A percentile compares a stretch with the other conserved stretches of the same genome.
Conservation (phyloP, 768 basidiomycete genomes). For the Lactarius vividus region DNA sequence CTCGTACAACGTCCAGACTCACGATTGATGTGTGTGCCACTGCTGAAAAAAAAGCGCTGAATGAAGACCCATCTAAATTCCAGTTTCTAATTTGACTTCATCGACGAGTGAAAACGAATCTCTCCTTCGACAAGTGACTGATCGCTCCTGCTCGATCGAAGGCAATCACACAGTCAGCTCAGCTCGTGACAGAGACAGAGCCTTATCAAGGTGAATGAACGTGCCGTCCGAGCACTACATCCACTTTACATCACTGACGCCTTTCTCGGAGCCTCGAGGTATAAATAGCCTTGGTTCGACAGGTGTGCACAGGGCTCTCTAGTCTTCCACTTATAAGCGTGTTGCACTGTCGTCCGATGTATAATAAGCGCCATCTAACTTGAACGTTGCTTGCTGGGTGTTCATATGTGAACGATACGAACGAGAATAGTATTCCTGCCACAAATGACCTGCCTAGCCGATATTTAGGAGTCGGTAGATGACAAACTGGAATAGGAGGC, state of each 20-base stretch:
- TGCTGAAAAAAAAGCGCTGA: no score
- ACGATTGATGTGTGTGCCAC: no score
- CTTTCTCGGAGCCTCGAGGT: not conserved
- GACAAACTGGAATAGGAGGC: slow-evolving; percentile 41
- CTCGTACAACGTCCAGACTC: not conserved
- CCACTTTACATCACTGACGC: not conserved
- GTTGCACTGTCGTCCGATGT: not conserved
- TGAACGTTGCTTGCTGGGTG: not conserved
- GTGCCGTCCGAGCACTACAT: not conserved
- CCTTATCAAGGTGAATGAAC: not conserved
- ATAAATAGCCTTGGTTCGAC: not conserved
- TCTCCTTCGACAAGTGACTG: no score
- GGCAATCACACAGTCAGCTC: no score
- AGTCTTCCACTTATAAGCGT: not conserved
- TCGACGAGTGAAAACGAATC: no score
- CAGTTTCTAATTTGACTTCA: no score
- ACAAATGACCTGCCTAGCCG: not conserved
- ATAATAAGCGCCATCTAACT: not conserved
- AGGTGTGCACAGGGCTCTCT: not conserved
- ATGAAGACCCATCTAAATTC: no score
- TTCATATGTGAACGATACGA: not conserved
- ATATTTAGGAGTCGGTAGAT: slow-evolving; percentile 40
- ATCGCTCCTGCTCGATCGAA: no score
- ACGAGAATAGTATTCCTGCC: not conserved
- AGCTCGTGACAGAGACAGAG: not conserved